Evolutionary conservation across 768 basidiomycete genomes (phyloP).

Genomic region (Mycena vitilis): DNA sequence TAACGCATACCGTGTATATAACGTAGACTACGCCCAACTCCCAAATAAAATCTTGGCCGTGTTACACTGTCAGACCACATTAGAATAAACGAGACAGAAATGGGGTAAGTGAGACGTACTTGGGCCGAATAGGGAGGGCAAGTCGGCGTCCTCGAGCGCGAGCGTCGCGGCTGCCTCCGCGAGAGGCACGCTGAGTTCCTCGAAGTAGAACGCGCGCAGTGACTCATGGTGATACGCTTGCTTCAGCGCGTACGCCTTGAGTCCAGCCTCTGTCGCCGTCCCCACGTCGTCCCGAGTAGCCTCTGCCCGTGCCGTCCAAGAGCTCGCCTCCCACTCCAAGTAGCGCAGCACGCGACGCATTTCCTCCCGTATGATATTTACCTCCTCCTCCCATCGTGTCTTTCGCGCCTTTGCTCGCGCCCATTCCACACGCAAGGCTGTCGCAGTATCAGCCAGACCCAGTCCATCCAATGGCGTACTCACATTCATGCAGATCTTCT

Average conservation of each 20-base stretch:
- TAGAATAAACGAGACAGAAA: no score
- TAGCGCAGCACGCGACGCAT: constrained; percentile 3
- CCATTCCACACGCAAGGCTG: constrained; percentile 6
- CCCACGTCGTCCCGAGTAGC: no score
- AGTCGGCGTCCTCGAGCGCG: no score
- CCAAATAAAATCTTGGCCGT: no score
- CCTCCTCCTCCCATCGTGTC: constrained; percentile 6
- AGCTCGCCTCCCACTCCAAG: neutral
- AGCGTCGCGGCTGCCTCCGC: neutral
- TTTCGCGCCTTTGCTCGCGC: constrained; percentile 5
- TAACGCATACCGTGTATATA: no score
- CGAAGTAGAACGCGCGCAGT: neutral
- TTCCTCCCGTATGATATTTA: neutral
- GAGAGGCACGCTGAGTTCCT: neutral
- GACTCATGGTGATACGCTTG: neutral
- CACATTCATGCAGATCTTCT: constrained; percentile 20
- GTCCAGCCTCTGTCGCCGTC: neutral
- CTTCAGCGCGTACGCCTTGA: neutral
- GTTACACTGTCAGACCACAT: no score
- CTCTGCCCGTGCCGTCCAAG: neutral
- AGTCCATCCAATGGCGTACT: neutral
- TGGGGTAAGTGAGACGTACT: no score
- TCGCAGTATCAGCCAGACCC: no score
- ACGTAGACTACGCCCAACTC: no score
- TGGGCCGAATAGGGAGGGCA: no score